phyloP scores from a whole-genome alignment of 225 moss, liverwort and hornwort genomes.

The Lunularia cruciata region DNA sequence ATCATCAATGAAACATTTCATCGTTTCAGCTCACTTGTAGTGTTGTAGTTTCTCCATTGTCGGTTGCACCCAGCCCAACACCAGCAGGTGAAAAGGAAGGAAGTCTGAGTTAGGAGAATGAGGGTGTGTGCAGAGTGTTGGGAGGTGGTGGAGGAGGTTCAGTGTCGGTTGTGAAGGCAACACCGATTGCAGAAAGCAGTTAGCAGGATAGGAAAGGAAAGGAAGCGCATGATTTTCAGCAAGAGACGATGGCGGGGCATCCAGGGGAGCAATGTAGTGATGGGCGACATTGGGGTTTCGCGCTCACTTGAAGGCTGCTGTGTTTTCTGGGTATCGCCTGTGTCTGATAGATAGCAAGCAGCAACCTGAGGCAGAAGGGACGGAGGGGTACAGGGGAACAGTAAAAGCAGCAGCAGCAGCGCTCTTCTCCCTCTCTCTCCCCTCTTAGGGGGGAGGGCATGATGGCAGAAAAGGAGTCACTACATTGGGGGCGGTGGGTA shows the following conservation, averaged over 20 bases:
- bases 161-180: background rate
- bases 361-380: background rate
- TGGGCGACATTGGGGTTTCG: background rate
- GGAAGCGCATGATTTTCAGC: too few relatives aligned
- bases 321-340: background rate
- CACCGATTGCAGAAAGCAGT: background rate
- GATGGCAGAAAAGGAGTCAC: constrained; percentile 35
- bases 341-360: background rate
- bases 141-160: too few relatives aligned
- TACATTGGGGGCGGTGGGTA: constrained; percentile 1
- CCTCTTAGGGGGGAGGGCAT: constrained; percentile 36
- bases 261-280: constrained; percentile 9
- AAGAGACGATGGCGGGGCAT: constrained; percentile 1
- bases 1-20: too few relatives aligned
- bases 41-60: too few relatives aligned
- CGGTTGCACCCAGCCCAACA: too few relatives aligned
- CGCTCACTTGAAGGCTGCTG: too few relatives aligned
- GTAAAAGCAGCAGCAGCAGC: too few relatives aligned
- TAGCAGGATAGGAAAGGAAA: too few relatives aligned
- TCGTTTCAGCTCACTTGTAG: too few relatives aligned
- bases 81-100: too few relatives aligned
- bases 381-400: background rate
- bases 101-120: too few relatives aligned
- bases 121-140: too few relatives aligned
- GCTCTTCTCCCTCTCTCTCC: constrained; percentile 26